Evolutionary conservation across 169 alveolate genomes (phyloP).

Genomic region (Eimeria acervulina): DNA sequence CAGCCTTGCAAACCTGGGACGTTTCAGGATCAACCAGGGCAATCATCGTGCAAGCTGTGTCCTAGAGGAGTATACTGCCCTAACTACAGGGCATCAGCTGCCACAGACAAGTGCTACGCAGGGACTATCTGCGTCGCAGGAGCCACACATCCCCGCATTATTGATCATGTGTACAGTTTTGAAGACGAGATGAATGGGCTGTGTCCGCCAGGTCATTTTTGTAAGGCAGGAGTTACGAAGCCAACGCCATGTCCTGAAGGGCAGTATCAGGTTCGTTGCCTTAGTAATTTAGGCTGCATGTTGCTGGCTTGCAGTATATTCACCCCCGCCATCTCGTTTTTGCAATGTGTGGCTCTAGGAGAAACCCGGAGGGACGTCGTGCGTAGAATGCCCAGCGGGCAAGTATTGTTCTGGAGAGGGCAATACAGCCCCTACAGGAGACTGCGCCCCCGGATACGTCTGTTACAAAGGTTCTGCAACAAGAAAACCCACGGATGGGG

Average conservation of each 20-base stretch:
- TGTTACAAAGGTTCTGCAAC: conserved; percentile 45
- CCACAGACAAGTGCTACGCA: conserved; percentile 85
- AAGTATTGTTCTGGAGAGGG: conserved; percentile 82
- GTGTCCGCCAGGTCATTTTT: conserved; percentile 71
- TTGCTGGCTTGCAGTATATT: not conserved
- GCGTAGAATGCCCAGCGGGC: conserved; percentile 84
- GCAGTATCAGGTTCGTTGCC: conserved; percentile 67
- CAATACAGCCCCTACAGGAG: conserved; percentile 65
- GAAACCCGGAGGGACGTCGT: conserved; percentile 50
- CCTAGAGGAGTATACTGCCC: conserved; percentile 87
- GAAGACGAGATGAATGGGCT: conserved; percentile 60
- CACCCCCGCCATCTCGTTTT: not conserved
- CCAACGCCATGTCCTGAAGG: conserved; percentile 78
- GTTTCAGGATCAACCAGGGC: conserved; percentile 86
- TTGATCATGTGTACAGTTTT: conserved; percentile 82
- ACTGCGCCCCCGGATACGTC: conserved; percentile 59
- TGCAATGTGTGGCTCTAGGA: not conserved
- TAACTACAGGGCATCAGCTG: conserved; percentile 84
- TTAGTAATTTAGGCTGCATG: not conserved
- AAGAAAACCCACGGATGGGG: not conserved
- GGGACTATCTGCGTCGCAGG: conserved; percentile 85
- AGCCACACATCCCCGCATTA: conserved; percentile 70
- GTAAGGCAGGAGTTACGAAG: not conserved
- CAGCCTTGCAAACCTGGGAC: conserved; percentile 83
- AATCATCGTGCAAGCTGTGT: conserved; percentile 86